Conservation (phyloP, 768 basidiomycete species). For the Suillus fuscotomentosus region DNA sequence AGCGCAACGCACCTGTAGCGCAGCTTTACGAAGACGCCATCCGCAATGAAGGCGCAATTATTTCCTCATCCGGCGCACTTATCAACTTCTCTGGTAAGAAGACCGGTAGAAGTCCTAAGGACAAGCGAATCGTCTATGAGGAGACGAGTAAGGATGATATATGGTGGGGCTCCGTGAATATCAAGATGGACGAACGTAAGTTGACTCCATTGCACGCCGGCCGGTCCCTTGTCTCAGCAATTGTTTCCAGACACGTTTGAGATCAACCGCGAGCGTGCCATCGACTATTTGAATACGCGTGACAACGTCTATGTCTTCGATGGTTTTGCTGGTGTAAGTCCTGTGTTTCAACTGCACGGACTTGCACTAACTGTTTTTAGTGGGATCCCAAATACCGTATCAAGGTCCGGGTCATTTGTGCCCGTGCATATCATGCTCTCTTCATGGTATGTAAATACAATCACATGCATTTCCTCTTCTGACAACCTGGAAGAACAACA, state of each 20-base stretch:
- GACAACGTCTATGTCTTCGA: conserved; percentile 99
- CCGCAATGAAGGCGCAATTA: conserved; percentile 97
- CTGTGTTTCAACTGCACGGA: not conserved
- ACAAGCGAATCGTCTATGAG: conserved; percentile 99
- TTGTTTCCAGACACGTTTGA: conserved; percentile 85
- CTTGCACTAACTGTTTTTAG: conserved; percentile 33
- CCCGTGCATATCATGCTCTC: conserved; percentile 96
- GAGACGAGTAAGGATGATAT: conserved; percentile 95
- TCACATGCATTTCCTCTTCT: conserved; percentile 11
- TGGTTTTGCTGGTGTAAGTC: conserved; percentile 82
- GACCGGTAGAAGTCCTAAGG: conserved; percentile 96
- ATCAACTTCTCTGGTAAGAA: conserved; percentile 99
- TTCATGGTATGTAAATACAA: conserved; percentile 77
- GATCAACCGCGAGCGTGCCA: conserved; percentile 97
- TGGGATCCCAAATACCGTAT: conserved; percentile 99
- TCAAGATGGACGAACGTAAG: conserved; percentile 96
- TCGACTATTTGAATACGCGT: conserved; percentile 97
- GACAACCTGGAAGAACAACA: conserved; percentile 73
- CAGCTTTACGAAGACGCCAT: conserved; percentile 97
- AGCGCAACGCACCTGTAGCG: conserved; percentile 88
- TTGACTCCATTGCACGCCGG: conserved; percentile 11
- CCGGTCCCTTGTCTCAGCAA: not conserved
- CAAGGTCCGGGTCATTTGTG: conserved; percentile 99
- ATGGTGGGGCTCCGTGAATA: conserved; percentile 99
- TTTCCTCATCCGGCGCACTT: conserved; percentile 92